These are phyloP conservation scores for Dendrobium nobile DNA, from an alignment of 106 monocot species.

Conservation along the genomic window DNA sequence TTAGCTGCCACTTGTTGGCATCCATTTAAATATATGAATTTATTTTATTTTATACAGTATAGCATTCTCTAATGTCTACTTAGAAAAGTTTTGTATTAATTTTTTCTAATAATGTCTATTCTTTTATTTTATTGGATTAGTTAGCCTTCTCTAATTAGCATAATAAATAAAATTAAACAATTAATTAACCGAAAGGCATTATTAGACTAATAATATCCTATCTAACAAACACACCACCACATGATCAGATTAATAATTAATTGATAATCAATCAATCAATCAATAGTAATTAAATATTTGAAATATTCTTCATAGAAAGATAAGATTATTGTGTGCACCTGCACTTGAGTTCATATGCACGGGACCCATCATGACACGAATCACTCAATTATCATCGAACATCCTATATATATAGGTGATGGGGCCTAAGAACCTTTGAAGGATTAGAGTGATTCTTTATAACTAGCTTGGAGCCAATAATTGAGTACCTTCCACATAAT, in stretches of 20 bases:
- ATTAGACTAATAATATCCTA: neutral
- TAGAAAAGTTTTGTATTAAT: too few species aligned
- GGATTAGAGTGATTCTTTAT: neutral
- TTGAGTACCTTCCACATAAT: neutral
- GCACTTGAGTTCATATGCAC: neutral
- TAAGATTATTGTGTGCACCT: neutral
- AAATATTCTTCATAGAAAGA: neutral
- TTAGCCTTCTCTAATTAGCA: too few species aligned
- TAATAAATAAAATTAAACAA: too few species aligned
- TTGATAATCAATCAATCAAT: neutral
- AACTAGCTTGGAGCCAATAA: neutral
- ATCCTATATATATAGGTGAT: too few species aligned
- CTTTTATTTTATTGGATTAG: too few species aligned
- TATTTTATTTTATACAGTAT: too few species aligned
- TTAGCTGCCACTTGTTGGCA: too few species aligned
- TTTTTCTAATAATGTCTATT: too few species aligned
- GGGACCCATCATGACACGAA: neutral
- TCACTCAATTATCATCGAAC: neutral
- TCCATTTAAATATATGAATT: too few species aligned
- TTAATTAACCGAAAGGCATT: too few species aligned
- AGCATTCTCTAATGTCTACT: too few species aligned
- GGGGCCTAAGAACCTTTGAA: neutral
- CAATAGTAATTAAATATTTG: neutral
- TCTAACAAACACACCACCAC: neutral
- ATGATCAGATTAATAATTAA: constrained; percentile 2